These are phyloP conservation scores for Mycena latifolia DNA, from an alignment of 768 basidiomycete species.

Conservation along the genomic window DNA sequence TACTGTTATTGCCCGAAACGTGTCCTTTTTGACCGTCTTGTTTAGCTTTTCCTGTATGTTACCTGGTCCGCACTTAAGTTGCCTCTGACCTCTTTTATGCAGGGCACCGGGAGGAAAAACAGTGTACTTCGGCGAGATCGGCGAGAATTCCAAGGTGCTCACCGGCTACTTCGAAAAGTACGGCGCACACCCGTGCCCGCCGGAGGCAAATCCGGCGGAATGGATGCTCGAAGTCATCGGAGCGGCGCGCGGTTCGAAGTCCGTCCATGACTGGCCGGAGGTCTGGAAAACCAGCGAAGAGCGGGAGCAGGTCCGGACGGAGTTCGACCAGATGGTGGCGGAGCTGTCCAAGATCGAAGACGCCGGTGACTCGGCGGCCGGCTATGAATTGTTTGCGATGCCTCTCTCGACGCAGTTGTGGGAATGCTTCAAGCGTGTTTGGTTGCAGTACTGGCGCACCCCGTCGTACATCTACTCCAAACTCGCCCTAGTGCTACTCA, in stretches of 20 bases:
- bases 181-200: slow-evolving; percentile 63
- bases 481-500: slow-evolving; percentile 15
- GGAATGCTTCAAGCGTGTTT: slow-evolving; percentile 42
- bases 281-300: slow-evolving; percentile 56
- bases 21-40: not conserved
- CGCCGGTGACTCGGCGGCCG: slow-evolving; percentile 28
- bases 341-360: slow-evolving; percentile 31
- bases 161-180: slow-evolving; percentile 72
- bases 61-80: not conserved
- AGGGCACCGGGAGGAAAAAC: slow-evolving; percentile 66
- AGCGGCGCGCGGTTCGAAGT: slow-evolving; percentile 54
- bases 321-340: slow-evolving; percentile 46
- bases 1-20: not conserved
- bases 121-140: slow-evolving; percentile 72
- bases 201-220: slow-evolving; percentile 72
- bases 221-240: slow-evolving; percentile 61
- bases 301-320: slow-evolving; percentile 47
- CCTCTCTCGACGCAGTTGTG: slow-evolving; percentile 39
- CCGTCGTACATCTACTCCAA: slow-evolving; percentile 44
- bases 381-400: slow-evolving; percentile 39
- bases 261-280: slow-evolving; percentile 54
- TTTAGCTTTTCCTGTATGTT: slow-evolving; percentile 24
- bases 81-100: slow-evolving; percentile 34
- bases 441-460: slow-evolving; percentile 43
- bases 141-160: slow-evolving; percentile 61